A percentile compares a stretch with the other conserved stretches of the same genome.
These are phyloP conservation scores for Acanthamoeba sp. DNA, from an alignment of 208 protist genomes.

Conservation along the genomic window DNA sequence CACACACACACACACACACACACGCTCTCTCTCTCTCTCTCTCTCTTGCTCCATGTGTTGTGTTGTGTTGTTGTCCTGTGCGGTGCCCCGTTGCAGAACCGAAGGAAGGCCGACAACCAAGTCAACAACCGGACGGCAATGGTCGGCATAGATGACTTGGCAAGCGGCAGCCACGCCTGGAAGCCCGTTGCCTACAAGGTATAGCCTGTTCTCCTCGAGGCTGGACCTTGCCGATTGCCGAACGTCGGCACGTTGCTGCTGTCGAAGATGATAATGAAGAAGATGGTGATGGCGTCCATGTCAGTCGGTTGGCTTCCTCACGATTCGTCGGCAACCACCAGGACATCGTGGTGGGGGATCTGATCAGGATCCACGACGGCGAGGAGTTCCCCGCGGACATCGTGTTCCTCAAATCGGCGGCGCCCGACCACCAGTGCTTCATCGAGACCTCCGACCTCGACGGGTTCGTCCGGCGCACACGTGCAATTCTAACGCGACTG, in stretches of 20 bases:
- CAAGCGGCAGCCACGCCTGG: background rate
- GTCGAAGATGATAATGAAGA: no score
- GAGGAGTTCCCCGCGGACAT: slow-evolving; percentile 95
- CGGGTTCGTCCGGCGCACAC: slow-evolving; percentile 80
- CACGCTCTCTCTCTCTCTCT: no score
- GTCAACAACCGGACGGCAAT: slow-evolving; percentile 25
- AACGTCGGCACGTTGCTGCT: no score
- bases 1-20: no score
- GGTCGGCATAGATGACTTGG: background rate
- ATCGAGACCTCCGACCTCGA: slow-evolving; percentile 96
- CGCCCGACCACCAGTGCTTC: slow-evolving; percentile 85
- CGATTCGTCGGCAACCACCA: no score
- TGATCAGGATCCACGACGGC: slow-evolving; percentile 77
- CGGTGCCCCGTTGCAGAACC: background rate
- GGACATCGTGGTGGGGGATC: slow-evolving; percentile 30
- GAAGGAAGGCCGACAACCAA: slow-evolving; percentile 37
- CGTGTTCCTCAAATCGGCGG: slow-evolving; percentile 90
- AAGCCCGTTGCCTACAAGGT: background rate
- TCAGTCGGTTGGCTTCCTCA: no score
- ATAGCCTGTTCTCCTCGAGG: no score
- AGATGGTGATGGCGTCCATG: no score
- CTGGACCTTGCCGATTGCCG: no score
- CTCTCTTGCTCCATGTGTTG: no score
- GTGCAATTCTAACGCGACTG: background rate
- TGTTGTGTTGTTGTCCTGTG: no score